Base-by-base conservation (phyloP, 78 protist species). In the slime mould (Dictyostelium discoideum) region DNA sequence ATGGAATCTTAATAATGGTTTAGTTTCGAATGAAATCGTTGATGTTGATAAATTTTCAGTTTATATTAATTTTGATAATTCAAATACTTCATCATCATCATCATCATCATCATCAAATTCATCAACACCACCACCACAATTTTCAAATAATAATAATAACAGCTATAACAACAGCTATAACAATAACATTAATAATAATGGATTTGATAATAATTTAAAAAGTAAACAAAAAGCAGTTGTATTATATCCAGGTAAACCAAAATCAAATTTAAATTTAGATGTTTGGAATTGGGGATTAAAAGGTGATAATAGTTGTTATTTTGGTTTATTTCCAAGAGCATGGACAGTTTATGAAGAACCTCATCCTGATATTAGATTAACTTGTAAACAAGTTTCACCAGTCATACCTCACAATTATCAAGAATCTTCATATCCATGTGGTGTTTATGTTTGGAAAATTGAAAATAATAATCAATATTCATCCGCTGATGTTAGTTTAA, bases 341-440 rank as follows among this genome's bases (percentile, higher is more conserved):
- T 95, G 97, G 97, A 85, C 93, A 14, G 92, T 95, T 24, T 95
- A 95, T 78, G 90, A 95, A 57, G 97, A 95, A 29, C 97, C 97
- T 14, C 95, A 95, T 83, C 97, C 88, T 20, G 85, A 95, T 50
- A 80, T 95, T 16, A 74, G 83, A 60, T 32, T 89, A 50, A 73
- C 72, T 0, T 95, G 97, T 84, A 89, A 95, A 88, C 97, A 95
- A 40, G n/a, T 95, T 5, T 95, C 97, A 22, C 97, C 97, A 0
- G 94, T 95, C 1, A 77, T 87, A 18, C 92, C 97, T 10, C 37
- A 95, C 50, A 95, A 95, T 65, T 95, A 95, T 29, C 9, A 88
- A 81, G 97, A 95, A 39, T 60, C 97, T 13, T 73, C 88, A 0
- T 89, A 90, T 90, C 97, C 97, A 20, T 54, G 76, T 69, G 97